Conservation (phyloP, 305 asterid species). For the Solanum hybrid region DNA sequence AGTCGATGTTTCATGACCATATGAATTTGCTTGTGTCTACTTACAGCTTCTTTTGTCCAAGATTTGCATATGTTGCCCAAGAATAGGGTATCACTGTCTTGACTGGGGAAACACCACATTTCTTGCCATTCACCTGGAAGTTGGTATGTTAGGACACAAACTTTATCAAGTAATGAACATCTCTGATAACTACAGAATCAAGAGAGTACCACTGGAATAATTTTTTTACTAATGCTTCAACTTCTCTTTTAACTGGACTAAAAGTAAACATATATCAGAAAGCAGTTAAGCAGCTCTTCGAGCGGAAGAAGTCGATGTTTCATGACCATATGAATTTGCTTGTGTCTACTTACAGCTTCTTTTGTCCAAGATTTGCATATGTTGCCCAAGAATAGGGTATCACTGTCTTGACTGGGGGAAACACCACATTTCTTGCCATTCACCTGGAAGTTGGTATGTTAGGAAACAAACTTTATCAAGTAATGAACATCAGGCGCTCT, state of each 20-base stretch:
- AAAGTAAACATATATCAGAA: conserved; percentile 33
- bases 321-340: conserved; percentile 5
- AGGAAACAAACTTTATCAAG: conserved; percentile 22
- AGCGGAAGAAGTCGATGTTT: conserved; percentile 18
- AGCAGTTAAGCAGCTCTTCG: conserved; percentile 14
- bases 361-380: conserved; percentile 93
- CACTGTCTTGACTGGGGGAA: conserved; percentile 96
- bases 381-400: conserved; percentile 92
- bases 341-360: conserved; percentile 74
- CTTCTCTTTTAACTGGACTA: conserved; percentile 83
- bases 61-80: too few species aligned
- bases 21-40: too few species aligned
- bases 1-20: too few species aligned
- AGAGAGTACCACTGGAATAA: too few species aligned
- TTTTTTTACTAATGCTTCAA: conserved; percentile 66
- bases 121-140: too few species aligned
- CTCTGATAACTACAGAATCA: too few species aligned
- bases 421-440: conserved; percentile 98
- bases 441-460: conserved; percentile 65
- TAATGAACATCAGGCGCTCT: conserved; percentile 18
- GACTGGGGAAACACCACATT: too few species aligned
- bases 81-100: too few species aligned
- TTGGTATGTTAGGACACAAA: too few species aligned
- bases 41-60: too few species aligned
- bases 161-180: too few species aligned